These are phyloP conservation scores for Trichoderma erinaceum DNA, from an alignment of 495 filamentous ascomycete genomes.

Conservation along the genomic window DNA sequence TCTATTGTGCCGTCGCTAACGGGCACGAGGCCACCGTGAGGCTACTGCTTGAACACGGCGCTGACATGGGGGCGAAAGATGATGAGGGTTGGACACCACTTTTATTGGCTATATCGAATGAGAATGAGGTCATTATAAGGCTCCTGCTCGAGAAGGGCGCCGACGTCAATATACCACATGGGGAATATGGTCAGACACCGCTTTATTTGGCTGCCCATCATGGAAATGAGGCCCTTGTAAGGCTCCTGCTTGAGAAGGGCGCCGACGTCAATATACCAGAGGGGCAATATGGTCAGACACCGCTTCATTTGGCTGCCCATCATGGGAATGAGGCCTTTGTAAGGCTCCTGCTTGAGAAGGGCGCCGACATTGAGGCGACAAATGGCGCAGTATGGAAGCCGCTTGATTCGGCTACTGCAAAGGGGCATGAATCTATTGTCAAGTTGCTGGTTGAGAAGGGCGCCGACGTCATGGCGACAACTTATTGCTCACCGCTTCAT, in stretches of 20 bases:
- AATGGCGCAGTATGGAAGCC: not conserved
- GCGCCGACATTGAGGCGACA: constrained; percentile 17
- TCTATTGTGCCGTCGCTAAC: not conserved
- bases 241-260: not conserved
- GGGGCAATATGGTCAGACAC: too few relatives aligned
- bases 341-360: not conserved
- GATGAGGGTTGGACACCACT: not conserved
- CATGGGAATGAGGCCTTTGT: not conserved
- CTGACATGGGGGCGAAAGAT: constrained; percentile 11
- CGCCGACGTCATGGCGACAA: not conserved
- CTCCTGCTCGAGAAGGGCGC: constrained; percentile 2
- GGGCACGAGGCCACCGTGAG: not conserved
- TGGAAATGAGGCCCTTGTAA: not conserved
- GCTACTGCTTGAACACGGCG: not conserved
- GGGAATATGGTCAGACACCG: too few relatives aligned
- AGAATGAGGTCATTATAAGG: not conserved
- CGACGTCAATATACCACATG: too few relatives aligned
- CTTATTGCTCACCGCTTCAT: constrained; percentile 22
- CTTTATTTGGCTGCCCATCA: not conserved
- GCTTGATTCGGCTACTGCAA: not conserved
- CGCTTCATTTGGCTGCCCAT: not conserved
- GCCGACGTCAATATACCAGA: too few relatives aligned
- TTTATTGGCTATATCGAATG: not conserved
- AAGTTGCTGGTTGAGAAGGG: not conserved
- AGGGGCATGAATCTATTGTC: not conserved